These are phyloP conservation scores for Botryotinia narcissicola DNA, from an alignment of 2,329 filamentous ascomycete species.

Conservation along the genomic window DNA sequence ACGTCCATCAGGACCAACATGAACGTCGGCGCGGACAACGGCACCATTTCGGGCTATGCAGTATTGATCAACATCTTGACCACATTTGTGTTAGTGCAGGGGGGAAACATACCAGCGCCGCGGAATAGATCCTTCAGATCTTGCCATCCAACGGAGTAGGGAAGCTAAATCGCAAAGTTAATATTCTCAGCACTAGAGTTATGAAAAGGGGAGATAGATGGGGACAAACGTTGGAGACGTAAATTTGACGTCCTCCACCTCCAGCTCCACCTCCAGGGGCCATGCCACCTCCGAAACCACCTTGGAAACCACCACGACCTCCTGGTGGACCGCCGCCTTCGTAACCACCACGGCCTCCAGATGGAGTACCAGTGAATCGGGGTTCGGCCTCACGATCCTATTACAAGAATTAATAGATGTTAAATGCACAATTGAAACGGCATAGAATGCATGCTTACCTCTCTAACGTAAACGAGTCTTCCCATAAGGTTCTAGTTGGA, in stretches of 20 bases:
- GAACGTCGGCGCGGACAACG: constrained; percentile 93
- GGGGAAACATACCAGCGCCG: constrained; percentile 76
- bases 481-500: constrained; percentile 99
- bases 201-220: constrained; percentile 35
- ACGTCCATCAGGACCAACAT: constrained; percentile 84
- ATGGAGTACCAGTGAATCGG: constrained; percentile 76
- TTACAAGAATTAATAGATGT: constrained; percentile 19
- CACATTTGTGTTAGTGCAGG: constrained; percentile 32
- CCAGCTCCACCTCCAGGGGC: constrained; percentile 55
- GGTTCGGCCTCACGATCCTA: constrained; percentile 98
- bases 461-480: constrained; percentile 95
- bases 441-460: constrained; percentile 56
- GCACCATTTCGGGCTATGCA: constrained; percentile 61
- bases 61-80: constrained; percentile 29
- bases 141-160: constrained; percentile 97
- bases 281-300: constrained; percentile 44
- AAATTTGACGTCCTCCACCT: constrained; percentile 82
- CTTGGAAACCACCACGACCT: constrained; percentile 20
- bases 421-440: background rate
- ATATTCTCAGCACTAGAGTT: constrained; percentile 37
- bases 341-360: constrained; percentile 61
- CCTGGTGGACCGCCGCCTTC: constrained; percentile 20
- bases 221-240: constrained; percentile 92
- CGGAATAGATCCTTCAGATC: constrained; percentile 98
- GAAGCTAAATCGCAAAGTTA: constrained; percentile 64